A percentile compares a stretch with the other conserved stretches of the same genome.
Conservation (phyloP, 306 rosid species). For the Potentilla sterilis region DNA sequence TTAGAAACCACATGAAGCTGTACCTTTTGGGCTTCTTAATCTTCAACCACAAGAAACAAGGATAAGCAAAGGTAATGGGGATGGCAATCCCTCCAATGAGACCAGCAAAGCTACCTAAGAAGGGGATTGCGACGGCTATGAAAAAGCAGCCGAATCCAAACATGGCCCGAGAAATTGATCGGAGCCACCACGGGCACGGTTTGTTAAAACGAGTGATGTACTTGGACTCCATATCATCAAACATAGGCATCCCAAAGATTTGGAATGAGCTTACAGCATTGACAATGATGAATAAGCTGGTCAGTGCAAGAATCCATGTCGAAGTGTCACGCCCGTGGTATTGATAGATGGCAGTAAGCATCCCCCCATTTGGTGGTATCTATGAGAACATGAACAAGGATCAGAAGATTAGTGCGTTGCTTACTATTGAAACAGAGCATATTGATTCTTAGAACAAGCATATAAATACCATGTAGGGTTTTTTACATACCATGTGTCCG, state of each 20-base stretch:
- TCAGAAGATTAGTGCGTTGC: not conserved
- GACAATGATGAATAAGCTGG: conserved; percentile 32
- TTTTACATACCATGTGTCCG: conserved; percentile 25
- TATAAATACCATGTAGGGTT: not conserved
- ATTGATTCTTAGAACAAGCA: not conserved
- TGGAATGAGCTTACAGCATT: conserved; percentile 40
- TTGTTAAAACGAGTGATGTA: conserved; percentile 33
- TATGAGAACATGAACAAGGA: not conserved
- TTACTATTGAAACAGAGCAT: not conserved
- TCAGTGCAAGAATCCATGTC: conserved; percentile 25
- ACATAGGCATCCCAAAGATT: conserved; percentile 47
- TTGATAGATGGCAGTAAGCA: conserved; percentile 38
- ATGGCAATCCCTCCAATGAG: conserved; percentile 38
- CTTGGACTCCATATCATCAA: conserved; percentile 37
- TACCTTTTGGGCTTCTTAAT: conserved; percentile 33
- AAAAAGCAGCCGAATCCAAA: conserved; percentile 32
- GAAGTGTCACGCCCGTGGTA: conserved; percentile 39
- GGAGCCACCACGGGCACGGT: conserved; percentile 43
- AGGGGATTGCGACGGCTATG: conserved; percentile 35
- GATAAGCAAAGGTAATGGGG: conserved; percentile 40
- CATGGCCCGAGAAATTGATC: conserved; percentile 25
- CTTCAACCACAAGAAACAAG: conserved; percentile 43
- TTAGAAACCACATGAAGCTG: conserved; percentile 33
- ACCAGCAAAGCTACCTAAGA: conserved; percentile 33
- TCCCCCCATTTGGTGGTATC: conserved; percentile 46